A percentile compares a stretch with the other conserved stretches of the same genome.
phyloP scores from a whole-genome alignment of 352 stramenopile genomes.

The Phytophthora cajani region DNA sequence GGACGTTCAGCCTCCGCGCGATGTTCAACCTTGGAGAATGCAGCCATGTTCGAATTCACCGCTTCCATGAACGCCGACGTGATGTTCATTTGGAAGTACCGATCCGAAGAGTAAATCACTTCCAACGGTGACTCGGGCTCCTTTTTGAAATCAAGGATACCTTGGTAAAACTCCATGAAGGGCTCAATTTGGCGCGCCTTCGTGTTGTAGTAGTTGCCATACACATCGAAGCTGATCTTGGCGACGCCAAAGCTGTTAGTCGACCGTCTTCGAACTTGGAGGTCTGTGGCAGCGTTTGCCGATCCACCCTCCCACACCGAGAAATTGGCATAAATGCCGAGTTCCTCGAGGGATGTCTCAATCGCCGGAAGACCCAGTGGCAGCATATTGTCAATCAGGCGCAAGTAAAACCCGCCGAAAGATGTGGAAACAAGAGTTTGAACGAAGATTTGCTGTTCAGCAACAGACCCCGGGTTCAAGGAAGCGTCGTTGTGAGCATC shows the following conservation, averaged over 20 bases:
- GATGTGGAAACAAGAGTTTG: conserved; percentile 81
- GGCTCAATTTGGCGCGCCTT: conserved; percentile 78
- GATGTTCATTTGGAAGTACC: conserved; percentile 89
- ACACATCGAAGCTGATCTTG: conserved; percentile 83
- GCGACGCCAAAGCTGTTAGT: conserved; percentile 76
- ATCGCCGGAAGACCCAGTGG: conserved; percentile 75
- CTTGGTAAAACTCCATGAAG: conserved; percentile 89
- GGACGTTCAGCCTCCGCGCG: conserved; percentile 54
- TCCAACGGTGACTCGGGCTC: conserved; percentile 67
- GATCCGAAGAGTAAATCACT: conserved; percentile 80
- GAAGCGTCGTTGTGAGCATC: conserved; percentile 35
- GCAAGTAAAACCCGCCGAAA: conserved; percentile 89
- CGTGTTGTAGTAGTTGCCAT: conserved; percentile 91
- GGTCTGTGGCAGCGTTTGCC: conserved; percentile 37
- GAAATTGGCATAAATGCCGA: conserved; percentile 78
- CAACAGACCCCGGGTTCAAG: conserved; percentile 22
- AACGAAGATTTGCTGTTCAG: conserved; percentile 69
- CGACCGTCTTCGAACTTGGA: conserved; percentile 48
- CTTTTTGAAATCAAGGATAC: conserved; percentile 80
- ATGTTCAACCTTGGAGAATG: conserved; percentile 72
- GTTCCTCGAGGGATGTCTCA: conserved; percentile 81
- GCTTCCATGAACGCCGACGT: conserved; percentile 85
- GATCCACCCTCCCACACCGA: conserved; percentile 68
- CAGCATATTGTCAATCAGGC: conserved; percentile 85
- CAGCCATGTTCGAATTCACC: conserved; percentile 67